Base-by-base conservation (phyloP, 306 rosid genomes). In the Casuarina equisetifolia region DNA sequence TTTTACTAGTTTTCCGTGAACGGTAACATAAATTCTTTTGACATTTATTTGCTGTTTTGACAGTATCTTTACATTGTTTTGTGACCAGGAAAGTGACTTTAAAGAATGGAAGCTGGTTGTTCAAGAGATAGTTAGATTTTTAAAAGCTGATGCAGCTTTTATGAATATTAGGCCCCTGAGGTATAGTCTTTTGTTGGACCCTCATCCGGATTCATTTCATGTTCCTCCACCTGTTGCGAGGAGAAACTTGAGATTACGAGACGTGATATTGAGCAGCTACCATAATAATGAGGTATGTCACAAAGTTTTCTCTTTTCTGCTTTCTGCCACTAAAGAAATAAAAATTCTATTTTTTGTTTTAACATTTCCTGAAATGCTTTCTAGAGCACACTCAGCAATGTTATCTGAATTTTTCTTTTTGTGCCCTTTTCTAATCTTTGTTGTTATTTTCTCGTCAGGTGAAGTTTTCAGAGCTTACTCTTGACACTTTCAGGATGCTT, bases 401-500 rank as follows among this genome's bases (percentile, higher is more conserved):
- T 48, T 48, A 48, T 76, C 49, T 82, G 35, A 73, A 58, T 44
- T 76, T 82, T 77, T 25, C 32, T 25, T 25, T 25, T 25, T 25
- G 32, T 25, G 32, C 32, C 70, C 11, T 32, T 68, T 16, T 64
- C 53, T 81, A 58, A 68, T 70, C 79, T 78, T 62, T 39, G 63
- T 76, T 48, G 51, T 67, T 63, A 49, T 57, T 80, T 81, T 51
- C 73, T 71, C 57, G 80, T 61, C 92, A 95, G 97, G 97, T 92
- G 46, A 95, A 91, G 87, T 89, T 89, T 87, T 91, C 97, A 43
- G 98, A 95, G 87, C 86, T 95, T 80, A 87, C 97, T 36, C 84
- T 95, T 36, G 97, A 95, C 89, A 92, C 98, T 83, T 95, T 95
- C 79, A 82, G 98, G 84, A 92, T 95, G 97, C 96, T 95, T 83